Evolutionary conservation across 805 yeast genomes (phyloP), one percentile per base, ranked within the genome.

Genomic region (Ogataea thermomethanolica): DNA sequence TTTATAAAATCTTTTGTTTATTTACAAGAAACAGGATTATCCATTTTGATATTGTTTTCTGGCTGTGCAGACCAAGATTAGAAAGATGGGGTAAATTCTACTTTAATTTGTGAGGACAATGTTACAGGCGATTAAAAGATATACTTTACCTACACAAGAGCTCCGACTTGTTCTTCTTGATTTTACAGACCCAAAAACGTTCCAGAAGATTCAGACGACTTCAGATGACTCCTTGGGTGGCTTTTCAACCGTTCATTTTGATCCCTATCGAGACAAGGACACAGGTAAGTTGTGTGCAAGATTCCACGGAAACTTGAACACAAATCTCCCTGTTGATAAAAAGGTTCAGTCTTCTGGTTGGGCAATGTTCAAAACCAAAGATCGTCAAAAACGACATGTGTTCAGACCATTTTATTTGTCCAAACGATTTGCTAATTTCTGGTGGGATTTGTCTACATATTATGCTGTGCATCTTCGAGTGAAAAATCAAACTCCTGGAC

Each of bases 281-380:
- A 46, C 64, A 51, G 45, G 75, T 54, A 50, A 67, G 49, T 41
- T 61, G 51, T 70, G 69, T 44, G 95, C 82, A 1, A 73, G 75
- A 44, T 82, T 86, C 64, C 78, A 77, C 56, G 95, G 95, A 5
- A 78, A 78, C 35, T 58, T 79, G 43, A 78, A 75, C 49, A 71
- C 81, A 44, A 85, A 82, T 48, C 71, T 84, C 25, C 93, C 86
- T 10, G 48, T 70, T 14, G 69, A 78, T 35, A 85, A 87, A 1
- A 80, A 79, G 36, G 74, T 84, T 15, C 70, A 74, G 12, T 68
- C 79, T 45, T 74, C 82, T 13, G 86, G 86, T 1, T 79, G 79
- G 66, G 86, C 95, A 26, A 85, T 87, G 95, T 85, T 84, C 63
- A 73, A 95, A 46, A 86, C 95, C 0, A 73, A 68, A 49, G 86